A percentile compares a stretch with the other conserved stretches of the same genome.
Evolutionary conservation across 345 rosid genomes (phyloP).

Genomic region (Boechera stricta): DNA sequence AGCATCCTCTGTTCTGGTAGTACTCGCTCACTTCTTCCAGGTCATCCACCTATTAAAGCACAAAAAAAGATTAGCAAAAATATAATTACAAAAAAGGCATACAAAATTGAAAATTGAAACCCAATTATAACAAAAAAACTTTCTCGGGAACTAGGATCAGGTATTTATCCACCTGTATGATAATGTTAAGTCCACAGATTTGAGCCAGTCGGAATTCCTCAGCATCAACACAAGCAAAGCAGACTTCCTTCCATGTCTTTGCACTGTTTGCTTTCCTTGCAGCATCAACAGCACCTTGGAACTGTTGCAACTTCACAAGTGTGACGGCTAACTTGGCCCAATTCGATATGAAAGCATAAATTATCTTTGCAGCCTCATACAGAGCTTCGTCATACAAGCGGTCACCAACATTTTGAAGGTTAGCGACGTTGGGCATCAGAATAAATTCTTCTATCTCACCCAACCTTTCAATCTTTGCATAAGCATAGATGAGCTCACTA

Average conservation of each 20-base stretch:
- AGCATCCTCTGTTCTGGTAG: slow-evolving; percentile 98
- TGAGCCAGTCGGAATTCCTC: slow-evolving; percentile 99
- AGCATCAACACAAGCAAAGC: slow-evolving; percentile 99
- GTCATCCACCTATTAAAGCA: slow-evolving; percentile 81
- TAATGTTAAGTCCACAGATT: slow-evolving; percentile 95
- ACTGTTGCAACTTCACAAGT: slow-evolving; percentile 89
- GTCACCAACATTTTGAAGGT: slow-evolving; percentile 96
- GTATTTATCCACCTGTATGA: slow-evolving; percentile 68
- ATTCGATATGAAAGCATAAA: slow-evolving; percentile 90
- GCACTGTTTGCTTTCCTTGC: slow-evolving; percentile 99
- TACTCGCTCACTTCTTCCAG: slow-evolving; percentile 96
- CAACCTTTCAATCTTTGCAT: slow-evolving; percentile 95
- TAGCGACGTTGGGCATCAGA: slow-evolving; percentile 98
- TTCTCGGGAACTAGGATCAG: slow-evolving; percentile 1
- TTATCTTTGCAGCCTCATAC: slow-evolving; percentile 97
- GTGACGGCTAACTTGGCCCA: slow-evolving; percentile 99
- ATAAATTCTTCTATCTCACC: slow-evolving; percentile 95
- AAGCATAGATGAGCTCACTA: slow-evolving; percentile 94
- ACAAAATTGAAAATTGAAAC: slow-evolving; percentile 4
- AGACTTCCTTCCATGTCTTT: slow-evolving; percentile 99
- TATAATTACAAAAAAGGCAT: slow-evolving; percentile 16
- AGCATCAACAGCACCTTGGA: slow-evolving; percentile 99
- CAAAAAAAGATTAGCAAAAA: background rate
- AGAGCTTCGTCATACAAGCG: slow-evolving; percentile 86
- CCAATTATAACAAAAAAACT: background rate